Conservation (phyloP, 2,329 filamentous ascomycete species). For the Aureobasidium pullulans region DNA sequence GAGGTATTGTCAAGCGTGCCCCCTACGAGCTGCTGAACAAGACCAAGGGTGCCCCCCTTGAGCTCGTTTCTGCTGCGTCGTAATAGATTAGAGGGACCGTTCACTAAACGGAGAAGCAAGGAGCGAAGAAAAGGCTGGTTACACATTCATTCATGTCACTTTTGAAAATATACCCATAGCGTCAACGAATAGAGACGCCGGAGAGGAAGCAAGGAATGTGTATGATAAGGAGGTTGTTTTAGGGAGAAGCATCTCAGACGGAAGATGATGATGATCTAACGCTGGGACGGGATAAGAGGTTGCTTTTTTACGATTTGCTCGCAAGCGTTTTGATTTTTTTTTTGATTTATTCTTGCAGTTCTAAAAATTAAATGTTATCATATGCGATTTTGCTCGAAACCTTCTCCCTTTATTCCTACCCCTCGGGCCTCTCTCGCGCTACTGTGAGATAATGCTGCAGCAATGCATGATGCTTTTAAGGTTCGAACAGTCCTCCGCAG, state of each 20-base stretch:
- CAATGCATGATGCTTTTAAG: too few species aligned
- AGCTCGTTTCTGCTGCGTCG: slow-evolving; percentile 33
- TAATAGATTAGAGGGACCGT: slow-evolving; percentile 5
- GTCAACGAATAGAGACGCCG: background rate
- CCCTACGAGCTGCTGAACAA: slow-evolving; percentile 59
- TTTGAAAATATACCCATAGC: slow-evolving; percentile 10
- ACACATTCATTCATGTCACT: slow-evolving; percentile 9
- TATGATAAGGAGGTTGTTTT: background rate
- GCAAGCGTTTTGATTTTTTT: background rate
- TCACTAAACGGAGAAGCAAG: background rate
- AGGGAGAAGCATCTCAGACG: background rate
- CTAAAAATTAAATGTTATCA: background rate
- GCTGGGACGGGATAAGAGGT: slow-evolving; percentile 1
- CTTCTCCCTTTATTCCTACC: too few species aligned
- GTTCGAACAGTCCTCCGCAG: too few species aligned
- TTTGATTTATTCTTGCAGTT: background rate
- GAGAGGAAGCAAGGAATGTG: background rate
- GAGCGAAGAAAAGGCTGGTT: background rate
- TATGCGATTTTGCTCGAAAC: background rate
- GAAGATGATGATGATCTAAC: background rate
- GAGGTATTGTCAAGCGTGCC: slow-evolving; percentile 83
- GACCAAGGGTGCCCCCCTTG: slow-evolving; percentile 27
- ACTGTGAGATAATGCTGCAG: too few species aligned
- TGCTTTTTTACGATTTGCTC: background rate
- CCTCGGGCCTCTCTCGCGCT: too few species aligned